Conservation (phyloP, 1,284 basidiomycete species). For the Volvariella surrecta region DNA sequence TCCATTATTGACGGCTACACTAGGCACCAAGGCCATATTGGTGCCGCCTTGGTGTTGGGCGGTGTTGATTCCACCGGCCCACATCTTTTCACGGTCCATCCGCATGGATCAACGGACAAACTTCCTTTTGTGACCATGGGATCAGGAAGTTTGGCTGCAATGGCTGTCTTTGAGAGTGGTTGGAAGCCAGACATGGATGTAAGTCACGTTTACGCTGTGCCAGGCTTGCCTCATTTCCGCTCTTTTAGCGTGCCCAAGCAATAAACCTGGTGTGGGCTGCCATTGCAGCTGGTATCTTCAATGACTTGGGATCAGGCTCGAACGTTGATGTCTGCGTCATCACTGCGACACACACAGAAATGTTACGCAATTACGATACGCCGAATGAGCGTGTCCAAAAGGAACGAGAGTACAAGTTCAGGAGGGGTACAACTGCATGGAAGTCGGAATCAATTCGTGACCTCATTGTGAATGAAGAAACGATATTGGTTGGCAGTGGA, state of each 20-base stretch:
- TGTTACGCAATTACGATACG: conserved; percentile 85
- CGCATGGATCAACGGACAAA: conserved; percentile 98
- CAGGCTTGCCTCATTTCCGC: background rate
- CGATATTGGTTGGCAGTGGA: conserved; percentile 33
- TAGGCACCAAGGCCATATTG: conserved; percentile 91
- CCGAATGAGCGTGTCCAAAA: conserved; percentile 87
- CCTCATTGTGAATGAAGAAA: conserved; percentile 66
- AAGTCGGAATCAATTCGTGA: conserved; percentile 71
- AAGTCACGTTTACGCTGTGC: conserved; percentile 16
- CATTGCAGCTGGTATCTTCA: conserved; percentile 96
- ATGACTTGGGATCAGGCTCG: conserved; percentile 96
- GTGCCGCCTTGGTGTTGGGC: conserved; percentile 95
- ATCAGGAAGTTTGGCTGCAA: conserved; percentile 91
- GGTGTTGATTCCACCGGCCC: conserved; percentile 92
- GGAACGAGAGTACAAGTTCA: conserved; percentile 80
- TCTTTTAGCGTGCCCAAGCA: conserved; percentile 67
- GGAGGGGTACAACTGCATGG: conserved; percentile 82
- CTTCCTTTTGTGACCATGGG: conserved; percentile 99
- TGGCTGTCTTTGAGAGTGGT: conserved; percentile 92
- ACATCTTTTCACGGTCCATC: conserved; percentile 93
- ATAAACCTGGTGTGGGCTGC: conserved; percentile 82
- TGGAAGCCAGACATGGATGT: conserved; percentile 86
- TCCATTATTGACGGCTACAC: background rate
- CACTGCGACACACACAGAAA: conserved; percentile 75
- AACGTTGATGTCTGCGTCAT: conserved; percentile 98